These are phyloP conservation scores for Puccinia triticina DNA, from an alignment of 1,284 basidiomycete species.

Conservation along the genomic window DNA sequence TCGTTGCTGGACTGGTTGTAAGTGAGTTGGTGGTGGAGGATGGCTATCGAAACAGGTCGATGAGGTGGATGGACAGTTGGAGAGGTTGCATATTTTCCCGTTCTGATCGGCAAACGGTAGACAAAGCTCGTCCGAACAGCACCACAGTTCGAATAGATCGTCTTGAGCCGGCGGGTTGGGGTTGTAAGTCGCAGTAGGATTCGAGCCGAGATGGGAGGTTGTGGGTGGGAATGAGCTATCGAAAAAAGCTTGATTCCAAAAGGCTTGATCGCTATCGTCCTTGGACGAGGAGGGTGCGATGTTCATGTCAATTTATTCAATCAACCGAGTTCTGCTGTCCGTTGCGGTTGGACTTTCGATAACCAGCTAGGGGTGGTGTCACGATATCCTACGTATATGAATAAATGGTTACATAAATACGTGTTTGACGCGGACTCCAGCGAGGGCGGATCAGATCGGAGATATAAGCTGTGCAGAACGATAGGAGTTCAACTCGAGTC, in stretches of 20 bases:
- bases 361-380: no score
- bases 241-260: conserved; percentile 10
- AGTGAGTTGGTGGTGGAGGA: neutral
- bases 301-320: neutral
- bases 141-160: conserved; percentile 21
- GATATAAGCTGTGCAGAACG: no score
- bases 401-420: no score
- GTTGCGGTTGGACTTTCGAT: no score
- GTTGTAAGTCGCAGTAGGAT: neutral
- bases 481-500: no score
- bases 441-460: no score
- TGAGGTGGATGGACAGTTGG: conserved; percentile 9
- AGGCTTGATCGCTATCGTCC: neutral
- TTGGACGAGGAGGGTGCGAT: neutral
- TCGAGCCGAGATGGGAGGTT: neutral
- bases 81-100: neutral
- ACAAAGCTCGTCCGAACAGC: conserved; percentile 18
- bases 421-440: no score
- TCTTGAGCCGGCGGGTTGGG: neutral
- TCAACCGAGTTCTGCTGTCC: no score
- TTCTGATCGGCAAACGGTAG: conserved; percentile 21
- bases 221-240: neutral
- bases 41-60: neutral
- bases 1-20: neutral
- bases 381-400: no score